Evolutionary conservation across 2,329 filamentous ascomycete genomes (phyloP), one percentile per base, ranked within the genome.

Genomic region (Fusarium sp.): DNA sequence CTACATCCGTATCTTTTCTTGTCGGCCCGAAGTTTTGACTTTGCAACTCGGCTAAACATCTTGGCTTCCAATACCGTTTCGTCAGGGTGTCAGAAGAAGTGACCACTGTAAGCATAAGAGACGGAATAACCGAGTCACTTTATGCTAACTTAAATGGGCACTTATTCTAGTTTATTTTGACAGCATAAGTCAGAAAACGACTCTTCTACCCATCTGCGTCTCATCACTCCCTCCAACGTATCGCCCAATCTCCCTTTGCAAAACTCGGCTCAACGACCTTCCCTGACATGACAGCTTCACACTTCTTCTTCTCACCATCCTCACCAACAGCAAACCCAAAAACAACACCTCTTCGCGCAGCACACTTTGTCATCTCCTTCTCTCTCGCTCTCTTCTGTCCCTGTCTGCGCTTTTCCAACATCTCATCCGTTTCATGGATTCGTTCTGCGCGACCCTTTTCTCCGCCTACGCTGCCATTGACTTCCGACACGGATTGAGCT

Each of bases 301-400:
- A 89, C 68, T 86, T 83, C 59, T 82, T 81, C 20, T 61, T 66
- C 30, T 54, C 60, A 1, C 58, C 68, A n/a, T 46, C 42, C 2
- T 65, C 65, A 2, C 62, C 70, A 0, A 74, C 59, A 5, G 73
- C 57, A 32, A 88, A 83, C 2, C 87, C 87, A 78, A 89, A 89
- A 0, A 86, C 87, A 60, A 86, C 86, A 3, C 84, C 85, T 24
- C 89, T 83, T 71, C 90, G 85, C 3, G 90, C 90, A 0, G 89
- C 89, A n/a, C 86, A 85, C 29, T 87, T 83, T 49, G 91, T 84
- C 80, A 89, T 82, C 75, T 92, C 89, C 25, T 85, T 82, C 71
- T 85, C 83, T 6, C 84, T 77, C 6, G 73, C 77, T 50, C 61
- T 72, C 62, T 78, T 81, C 74, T 87, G 82, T 0, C 87, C 86